Conservation (phyloP, 495 filamentous ascomycete species). For the Hypoxylon trugodes region DNA sequence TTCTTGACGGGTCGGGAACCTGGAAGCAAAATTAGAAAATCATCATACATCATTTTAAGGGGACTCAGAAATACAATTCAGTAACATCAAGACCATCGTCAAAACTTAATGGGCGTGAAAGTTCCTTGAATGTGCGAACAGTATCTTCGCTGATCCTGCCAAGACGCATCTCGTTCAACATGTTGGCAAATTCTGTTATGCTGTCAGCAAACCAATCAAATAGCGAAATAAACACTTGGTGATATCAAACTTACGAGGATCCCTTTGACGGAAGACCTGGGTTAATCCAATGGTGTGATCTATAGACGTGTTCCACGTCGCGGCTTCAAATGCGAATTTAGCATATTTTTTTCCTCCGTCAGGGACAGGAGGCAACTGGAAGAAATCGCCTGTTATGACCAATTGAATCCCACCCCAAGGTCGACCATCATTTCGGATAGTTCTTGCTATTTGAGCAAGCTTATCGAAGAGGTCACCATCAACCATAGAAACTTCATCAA, state of each 20-base stretch:
- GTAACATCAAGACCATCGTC: conserved; percentile 85
- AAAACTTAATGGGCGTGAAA: conserved; percentile 74
- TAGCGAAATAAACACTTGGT: background rate
- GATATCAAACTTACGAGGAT: conserved; percentile 67
- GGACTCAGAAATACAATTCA: conserved; percentile 69
- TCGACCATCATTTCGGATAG: conserved; percentile 81
- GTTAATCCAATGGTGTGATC: conserved; percentile 96
- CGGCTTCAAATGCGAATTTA: conserved; percentile 92
- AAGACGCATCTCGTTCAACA: conserved; percentile 97
- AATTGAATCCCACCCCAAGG: conserved; percentile 97
- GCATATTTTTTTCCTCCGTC: conserved; percentile 67
- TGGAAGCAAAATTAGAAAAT: conserved; percentile 47
- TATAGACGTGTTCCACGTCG: conserved; percentile 89
- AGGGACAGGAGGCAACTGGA: conserved; percentile 94
- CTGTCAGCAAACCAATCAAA: conserved; percentile 26
- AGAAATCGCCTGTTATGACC: conserved; percentile 96
- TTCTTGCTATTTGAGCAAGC: conserved; percentile 86
- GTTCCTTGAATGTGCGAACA: conserved; percentile 71
- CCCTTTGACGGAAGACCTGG: conserved; percentile 94
- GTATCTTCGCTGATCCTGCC: conserved; percentile 78
- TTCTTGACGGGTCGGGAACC: conserved; percentile 89
- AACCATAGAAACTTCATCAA: conserved; percentile 99
- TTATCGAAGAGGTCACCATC: conserved; percentile 98
- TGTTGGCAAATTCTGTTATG: conserved; percentile 77
- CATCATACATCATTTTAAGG: background rate